Base-by-base conservation (phyloP, 495 filamentous ascomycete genomes). In the Trichoderma reesei region DNA sequence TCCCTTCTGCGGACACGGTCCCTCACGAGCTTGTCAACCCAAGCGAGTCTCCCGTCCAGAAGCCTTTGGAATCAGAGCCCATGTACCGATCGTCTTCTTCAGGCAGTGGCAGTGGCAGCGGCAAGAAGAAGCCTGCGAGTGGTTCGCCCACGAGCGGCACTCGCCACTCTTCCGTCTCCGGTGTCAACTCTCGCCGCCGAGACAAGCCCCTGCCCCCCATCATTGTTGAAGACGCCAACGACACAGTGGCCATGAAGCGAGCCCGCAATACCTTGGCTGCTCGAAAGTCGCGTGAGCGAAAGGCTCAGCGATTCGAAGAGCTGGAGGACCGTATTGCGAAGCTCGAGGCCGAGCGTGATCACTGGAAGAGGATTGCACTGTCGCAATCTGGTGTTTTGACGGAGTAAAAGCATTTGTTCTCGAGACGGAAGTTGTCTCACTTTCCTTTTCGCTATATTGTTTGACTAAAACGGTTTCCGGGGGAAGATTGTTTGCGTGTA, bases 221-320 rank as follows among this genome's bases (percentile, higher is more conserved):
- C 72, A 76, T 80, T 34, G 80, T 90, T 18, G 84, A 88, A 39
- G 92, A 97, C 70, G 87, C 88, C 0, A 74, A 71, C 39, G 89
- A 92, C 69, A 75, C 76, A 1, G 73, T 90, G 14, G 90, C 90
- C 10, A 83, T 90, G 80, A 98, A 97, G 83, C 91, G 94, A 67
- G 93, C 92, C 41, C 87, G 92, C 64, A 98, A 98, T 75, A 98
- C 94, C 14, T 81, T 93, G 75, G 94, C 94, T 56, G 94, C 94
- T 66, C 90, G 94, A 51, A 97, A 97, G 75, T 97, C 93, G 44
- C 89, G 94, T 13, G 85, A 90, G 65, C 87, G 90, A 68, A 92
- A 94, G 76, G 79, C 90, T 8, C 78, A 86, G 68, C 85, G 85
- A 61, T 80, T 90, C 63, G 82, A 87, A 9, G 81, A 80, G 44